Evolutionary conservation across 805 yeast genomes (phyloP).

Genomic region (Pichia nakasei): DNA sequence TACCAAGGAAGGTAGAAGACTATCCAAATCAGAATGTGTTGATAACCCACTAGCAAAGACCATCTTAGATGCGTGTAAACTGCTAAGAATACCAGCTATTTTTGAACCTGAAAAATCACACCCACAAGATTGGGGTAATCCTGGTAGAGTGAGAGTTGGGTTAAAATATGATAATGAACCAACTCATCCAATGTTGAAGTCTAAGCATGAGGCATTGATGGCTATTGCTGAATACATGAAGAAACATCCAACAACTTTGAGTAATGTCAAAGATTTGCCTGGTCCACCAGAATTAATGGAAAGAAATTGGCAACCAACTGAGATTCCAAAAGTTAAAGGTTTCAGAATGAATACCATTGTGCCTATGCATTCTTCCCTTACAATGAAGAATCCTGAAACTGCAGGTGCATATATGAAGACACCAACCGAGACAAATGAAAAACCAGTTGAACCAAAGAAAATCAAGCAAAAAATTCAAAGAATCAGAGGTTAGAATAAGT

Average conservation of each 20-base stretch:
- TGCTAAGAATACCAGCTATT: slow-evolving; percentile 28
- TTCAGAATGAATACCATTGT: slow-evolving; percentile 79
- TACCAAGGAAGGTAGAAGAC: slow-evolving; percentile 78
- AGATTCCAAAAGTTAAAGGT: slow-evolving; percentile 75
- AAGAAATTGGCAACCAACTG: slow-evolving; percentile 43
- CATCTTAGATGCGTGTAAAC: slow-evolving; percentile 59
- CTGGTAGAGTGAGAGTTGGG: slow-evolving; percentile 85
- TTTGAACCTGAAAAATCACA: slow-evolving; percentile 79
- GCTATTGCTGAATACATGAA: slow-evolving; percentile 53
- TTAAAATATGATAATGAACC: slow-evolving; percentile 42
- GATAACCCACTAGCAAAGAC: slow-evolving; percentile 82
- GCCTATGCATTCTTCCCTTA: slow-evolving; percentile 76
- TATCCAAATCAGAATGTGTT: slow-evolving; percentile 58
- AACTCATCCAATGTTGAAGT: slow-evolving; percentile 28
- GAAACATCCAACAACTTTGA: slow-evolving; percentile 59
- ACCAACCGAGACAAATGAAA: slow-evolving; percentile 34
- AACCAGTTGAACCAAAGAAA: slow-evolving; percentile 25
- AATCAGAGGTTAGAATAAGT: slow-evolving; percentile 35
- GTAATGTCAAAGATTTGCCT: slow-evolving; percentile 53
- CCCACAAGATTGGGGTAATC: slow-evolving; percentile 96
- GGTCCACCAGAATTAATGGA: slow-evolving; percentile 52
- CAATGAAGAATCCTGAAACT: slow-evolving; percentile 79
- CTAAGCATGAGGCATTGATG: slow-evolving; percentile 59
- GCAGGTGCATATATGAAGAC: slow-evolving; percentile 54
- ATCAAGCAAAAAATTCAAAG: slow-evolving; percentile 50